These are phyloP conservation scores for Aspergillus phoenicis DNA, from an alignment of 2,329 filamentous ascomycete species.

Conservation along the genomic window DNA sequence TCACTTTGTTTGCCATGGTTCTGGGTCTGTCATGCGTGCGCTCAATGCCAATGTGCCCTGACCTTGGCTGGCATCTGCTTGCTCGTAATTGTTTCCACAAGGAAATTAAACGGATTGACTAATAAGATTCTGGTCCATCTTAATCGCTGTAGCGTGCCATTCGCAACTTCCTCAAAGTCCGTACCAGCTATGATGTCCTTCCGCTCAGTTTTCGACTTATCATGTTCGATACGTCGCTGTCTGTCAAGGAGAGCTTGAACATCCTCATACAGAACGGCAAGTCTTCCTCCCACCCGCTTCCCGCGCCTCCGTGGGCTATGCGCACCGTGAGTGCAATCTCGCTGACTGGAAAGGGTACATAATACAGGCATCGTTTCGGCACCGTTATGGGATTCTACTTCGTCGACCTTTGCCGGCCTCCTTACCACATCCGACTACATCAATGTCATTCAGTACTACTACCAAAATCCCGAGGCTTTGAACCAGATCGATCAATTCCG, in stretches of 20 bases:
- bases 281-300: constrained; percentile 22
- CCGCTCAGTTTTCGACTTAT: constrained; percentile 95
- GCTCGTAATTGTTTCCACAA: constrained; percentile 15
- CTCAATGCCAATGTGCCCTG: neutral
- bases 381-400: constrained; percentile 92
- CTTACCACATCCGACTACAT: constrained; percentile 97
- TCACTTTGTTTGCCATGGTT: neutral
- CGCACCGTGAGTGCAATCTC: constrained; percentile 3
- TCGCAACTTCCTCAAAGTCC: constrained; percentile 91
- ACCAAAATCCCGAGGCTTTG: constrained; percentile 89
- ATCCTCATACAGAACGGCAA: constrained; percentile 94
- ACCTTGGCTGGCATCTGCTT: neutral
- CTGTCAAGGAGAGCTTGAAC: constrained; percentile 95
- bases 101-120: constrained; percentile 28
- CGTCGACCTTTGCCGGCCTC: constrained; percentile 88
- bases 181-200: constrained; percentile 96
- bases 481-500: constrained; percentile 91
- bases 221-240: constrained; percentile 88
- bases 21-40: neutral
- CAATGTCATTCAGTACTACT: constrained; percentile 99
- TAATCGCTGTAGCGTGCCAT: constrained; percentile 70
- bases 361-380: constrained; percentile 88
- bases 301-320: neutral
- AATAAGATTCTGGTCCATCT: constrained; percentile 23
- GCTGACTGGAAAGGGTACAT: constrained; percentile 24